Evolutionary conservation across 164 flowering plant genomes (phyloP), one percentile per base, ranked within the genome.

Genomic region (Brasenia schreberi): DNA sequence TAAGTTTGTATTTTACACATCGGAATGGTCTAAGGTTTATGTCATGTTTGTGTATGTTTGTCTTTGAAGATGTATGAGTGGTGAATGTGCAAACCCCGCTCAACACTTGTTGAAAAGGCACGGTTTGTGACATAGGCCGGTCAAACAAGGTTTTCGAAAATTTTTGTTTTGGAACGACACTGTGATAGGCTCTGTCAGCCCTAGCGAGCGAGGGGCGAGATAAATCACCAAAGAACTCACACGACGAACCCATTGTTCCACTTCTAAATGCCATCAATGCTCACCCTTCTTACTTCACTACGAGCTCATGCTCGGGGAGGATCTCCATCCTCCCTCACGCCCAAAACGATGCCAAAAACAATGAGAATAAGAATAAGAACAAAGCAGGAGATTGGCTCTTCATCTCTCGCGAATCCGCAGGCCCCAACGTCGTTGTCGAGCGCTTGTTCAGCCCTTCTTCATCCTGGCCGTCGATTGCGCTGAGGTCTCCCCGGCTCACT

Each of bases 281-380:
- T 43, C 85, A 87, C 73, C 86, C 90, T 17, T 81, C 82, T 5
- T 88, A 77, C 84, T 90, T 80, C 94, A 87, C 96, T 79, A 93
- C 98, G 77, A 85, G 92, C 78, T 93, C 98, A 64, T 93, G 97
- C 78, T 90, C 96, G 43, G 98, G 98, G 70, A 85, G 97, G 9
- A 85, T 90, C 79, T 90, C 98, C 72, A 81, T 90, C 79, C 87
- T 93, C 73, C 77, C 86, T 67, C 89, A 84, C 66, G 88, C 91
- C 65, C 63, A 71, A 67, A 77, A 65, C 72, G 18, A 72, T 64
- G 7, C 67, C 64, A 17, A 75, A 65, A 53, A 66, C 67, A 64
- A 27, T 63, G 44, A 42, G 19, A 42, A 64, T 3, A 56, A 59
- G 19, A 79, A 81, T 68, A 87, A 83, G 69, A 84, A 85, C 68